Evolutionary conservation across 2,329 filamentous ascomycete genomes (phyloP), one percentile per base, ranked within the genome.

Genomic region (Fusarium algeriense): DNA sequence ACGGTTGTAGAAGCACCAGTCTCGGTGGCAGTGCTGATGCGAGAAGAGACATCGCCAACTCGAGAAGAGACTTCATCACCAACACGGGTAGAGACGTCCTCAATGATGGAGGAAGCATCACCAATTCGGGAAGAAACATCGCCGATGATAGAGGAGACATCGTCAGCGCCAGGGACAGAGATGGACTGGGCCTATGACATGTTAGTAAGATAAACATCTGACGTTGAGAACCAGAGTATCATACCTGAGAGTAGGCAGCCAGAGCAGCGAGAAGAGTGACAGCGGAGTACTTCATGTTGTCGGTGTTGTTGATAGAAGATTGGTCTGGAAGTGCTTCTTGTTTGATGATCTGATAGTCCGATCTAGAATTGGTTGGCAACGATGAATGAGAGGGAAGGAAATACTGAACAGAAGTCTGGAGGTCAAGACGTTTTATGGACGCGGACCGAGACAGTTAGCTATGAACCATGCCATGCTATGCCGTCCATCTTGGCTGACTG

Each of bases 261-360:
- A 82, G 71, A 69, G 77, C 74, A 59, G 80, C 67, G 32, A 73
- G 64, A 67, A 81, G 45, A 58, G 78, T 73, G 46, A 75, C 69
- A 71, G 74, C 75, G 75, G 79, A 76, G 78, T 81, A 80, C 79
- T 81, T 81, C 82, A 83, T 82, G 61, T 45, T 75, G 75, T 63
- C 57, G 66, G 59, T 67, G 37, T 64, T 67, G 48, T 50, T 57
- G 55, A n/a, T 69, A 55, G 54, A 44, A 52, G 38, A 44, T 23
- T 49, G 52, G 41, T 35, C 37, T 50, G 44, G 58, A 62, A 53
- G 52, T 64, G 57, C 66, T 57, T 63, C 34, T 67, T 52, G 44
- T 35, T 63, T 50, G 40, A 53, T 23, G 49, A 44, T 59, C 28
- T 43, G 50, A 46, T 7, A 26, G 23, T 64, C 40, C 60, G 64